phyloP scores from a whole-genome alignment of 768 basidiomycete genomes.

The Tylopilus intermedius region DNA sequence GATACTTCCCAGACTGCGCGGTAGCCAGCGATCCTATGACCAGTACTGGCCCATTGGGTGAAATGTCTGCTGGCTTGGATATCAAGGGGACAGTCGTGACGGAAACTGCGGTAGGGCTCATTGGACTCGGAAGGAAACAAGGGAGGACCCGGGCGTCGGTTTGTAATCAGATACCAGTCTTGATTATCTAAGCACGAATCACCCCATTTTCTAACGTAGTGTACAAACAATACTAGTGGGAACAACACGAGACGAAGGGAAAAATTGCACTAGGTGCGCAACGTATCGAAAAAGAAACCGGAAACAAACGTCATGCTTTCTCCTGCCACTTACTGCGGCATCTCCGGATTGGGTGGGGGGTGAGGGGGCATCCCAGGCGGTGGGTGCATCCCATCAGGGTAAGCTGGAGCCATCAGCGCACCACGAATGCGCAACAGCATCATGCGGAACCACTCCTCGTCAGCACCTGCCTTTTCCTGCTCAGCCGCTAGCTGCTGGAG shows the following conservation, averaged over 20 bases:
- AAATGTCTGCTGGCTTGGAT: constrained; percentile 18
- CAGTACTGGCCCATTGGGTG: constrained; percentile 48
- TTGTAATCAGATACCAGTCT: constrained; percentile 20
- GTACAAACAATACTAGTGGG: constrained; percentile 1
- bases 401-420: constrained; percentile 55
- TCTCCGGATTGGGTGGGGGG: constrained; percentile 32
- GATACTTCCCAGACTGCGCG: constrained; percentile 77
- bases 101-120: constrained; percentile 62
- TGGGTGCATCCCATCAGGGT: constrained; percentile 35
- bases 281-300: constrained; percentile 4
- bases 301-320: neutral
- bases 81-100: constrained; percentile 14
- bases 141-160: neutral
- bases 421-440: constrained; percentile 77
- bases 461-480: constrained; percentile 77
- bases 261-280: neutral
- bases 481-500: constrained; percentile 73
- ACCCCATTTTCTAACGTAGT: neutral
- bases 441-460: constrained; percentile 82
- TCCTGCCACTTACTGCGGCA: constrained; percentile 21
- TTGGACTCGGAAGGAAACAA: constrained; percentile 19
- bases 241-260: neutral
- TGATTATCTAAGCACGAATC: constrained; percentile 19
- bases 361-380: constrained; percentile 35
- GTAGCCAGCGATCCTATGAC: constrained; percentile 76